A percentile compares a stretch with the other conserved stretches of the same genome.
Evolutionary conservation across 495 filamentous ascomycete genomes (phyloP).

Genomic region (Hyaloscypha variabilis): DNA sequence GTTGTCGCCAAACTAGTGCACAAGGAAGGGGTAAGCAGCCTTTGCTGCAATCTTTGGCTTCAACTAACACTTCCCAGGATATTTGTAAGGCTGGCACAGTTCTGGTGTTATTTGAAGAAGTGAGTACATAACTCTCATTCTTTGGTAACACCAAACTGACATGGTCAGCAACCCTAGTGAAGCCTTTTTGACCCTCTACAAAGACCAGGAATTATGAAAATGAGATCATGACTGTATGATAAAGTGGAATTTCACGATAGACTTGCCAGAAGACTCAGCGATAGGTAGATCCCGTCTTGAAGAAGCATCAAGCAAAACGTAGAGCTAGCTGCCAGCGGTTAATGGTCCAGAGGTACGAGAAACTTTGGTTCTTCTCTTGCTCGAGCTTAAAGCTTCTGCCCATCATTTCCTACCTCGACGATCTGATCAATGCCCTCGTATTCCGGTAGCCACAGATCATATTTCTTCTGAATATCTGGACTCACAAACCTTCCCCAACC

Average conservation of each 20-base stretch:
- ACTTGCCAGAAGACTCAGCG: background rate
- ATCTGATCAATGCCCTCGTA: conserved; percentile 92
- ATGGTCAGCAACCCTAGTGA: background rate
- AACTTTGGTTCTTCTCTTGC: background rate
- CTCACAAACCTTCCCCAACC: conserved; percentile 65
- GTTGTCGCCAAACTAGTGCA: conserved; percentile 82
- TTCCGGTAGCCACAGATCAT: conserved; percentile 77
- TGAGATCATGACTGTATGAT: conserved; percentile 4
- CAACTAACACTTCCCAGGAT: conserved; percentile 40
- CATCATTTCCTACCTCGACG: conserved; percentile 69
- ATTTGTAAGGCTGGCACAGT: conserved; percentile 60
- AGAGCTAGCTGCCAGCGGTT: background rate
- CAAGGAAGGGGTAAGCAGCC: conserved; percentile 74
- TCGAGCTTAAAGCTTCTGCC: conserved; percentile 53
- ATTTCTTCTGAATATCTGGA: conserved; percentile 79
- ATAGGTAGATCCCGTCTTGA: background rate
- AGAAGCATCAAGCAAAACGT: background rate
- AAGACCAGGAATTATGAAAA: background rate
- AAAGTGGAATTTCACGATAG: conserved; percentile 2
- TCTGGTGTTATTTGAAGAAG: conserved; percentile 56
- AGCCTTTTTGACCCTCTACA: background rate
- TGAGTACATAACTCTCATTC: background rate
- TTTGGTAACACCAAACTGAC: background rate
- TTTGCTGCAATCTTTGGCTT: background rate
- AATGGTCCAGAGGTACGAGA: background rate